A percentile compares a stretch with the other conserved stretches of the same genome.
Conservation (phyloP, 331 rosid species). For the Acacia concinna region DNA sequence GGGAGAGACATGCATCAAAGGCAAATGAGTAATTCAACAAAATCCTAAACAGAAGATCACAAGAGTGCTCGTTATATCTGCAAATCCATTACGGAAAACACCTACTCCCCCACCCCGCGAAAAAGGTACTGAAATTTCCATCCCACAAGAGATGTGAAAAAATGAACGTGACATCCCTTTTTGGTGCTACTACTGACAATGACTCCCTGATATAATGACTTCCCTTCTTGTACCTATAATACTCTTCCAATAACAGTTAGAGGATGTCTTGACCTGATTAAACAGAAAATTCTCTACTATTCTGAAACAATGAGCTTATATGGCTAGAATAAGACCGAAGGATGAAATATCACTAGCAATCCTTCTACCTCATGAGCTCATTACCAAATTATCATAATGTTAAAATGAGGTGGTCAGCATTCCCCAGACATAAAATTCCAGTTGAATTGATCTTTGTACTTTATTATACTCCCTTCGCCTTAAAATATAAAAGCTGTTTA, state of each 20-base stretch:
- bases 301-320: neutral
- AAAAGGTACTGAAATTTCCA: neutral
- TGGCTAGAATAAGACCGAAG: neutral
- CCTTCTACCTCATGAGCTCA: neutral
- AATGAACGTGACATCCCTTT: neutral
- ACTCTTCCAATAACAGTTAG: slow-evolving; percentile 3
- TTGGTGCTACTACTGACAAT: neutral
- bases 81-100: slow-evolving; percentile 1
- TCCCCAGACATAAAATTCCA: neutral
- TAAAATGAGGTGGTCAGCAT: neutral
- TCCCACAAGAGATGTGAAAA: neutral
- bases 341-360: neutral
- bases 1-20: neutral
- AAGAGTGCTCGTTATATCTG: neutral
- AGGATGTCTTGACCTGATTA: neutral
- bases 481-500: no score
- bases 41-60: neutral
- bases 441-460: slow-evolving; percentile 1
- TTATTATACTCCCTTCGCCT: no score
- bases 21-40: neutral
- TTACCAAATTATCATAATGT: slow-evolving; percentile 14
- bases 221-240: neutral
- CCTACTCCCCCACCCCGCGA: neutral
- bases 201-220: neutral
- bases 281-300: neutral